Conservation (phyloP, 2,329 filamentous ascomycete genomes). For the Botrytis paeoniae region DNA sequence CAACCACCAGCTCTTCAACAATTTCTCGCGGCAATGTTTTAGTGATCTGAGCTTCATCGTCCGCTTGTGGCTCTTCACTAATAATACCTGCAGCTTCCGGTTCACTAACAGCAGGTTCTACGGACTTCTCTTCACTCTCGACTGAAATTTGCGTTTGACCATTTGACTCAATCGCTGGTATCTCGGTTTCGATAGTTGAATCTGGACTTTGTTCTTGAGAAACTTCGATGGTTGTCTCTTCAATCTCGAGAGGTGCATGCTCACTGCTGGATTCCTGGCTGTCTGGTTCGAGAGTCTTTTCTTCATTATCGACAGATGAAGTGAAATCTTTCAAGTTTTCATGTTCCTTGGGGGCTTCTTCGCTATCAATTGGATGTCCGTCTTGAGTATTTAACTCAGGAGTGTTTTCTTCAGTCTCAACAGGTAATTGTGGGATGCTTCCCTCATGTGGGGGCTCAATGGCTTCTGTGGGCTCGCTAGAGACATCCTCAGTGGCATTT, state of each 20-base stretch:
- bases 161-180: neutral
- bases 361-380: too few species aligned
- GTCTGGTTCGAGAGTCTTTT: neutral
- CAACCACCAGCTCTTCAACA: neutral
- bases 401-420: neutral
- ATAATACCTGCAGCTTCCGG: neutral
- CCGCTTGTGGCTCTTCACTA: neutral
- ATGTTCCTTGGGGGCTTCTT: accelerated
- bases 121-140: neutral
- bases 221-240: neutral
- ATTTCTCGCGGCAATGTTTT: neutral
- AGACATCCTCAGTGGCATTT: neutral
- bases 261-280: neutral
- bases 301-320: neutral
- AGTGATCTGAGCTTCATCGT: too few species aligned
- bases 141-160: neutral
- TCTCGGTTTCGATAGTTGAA: neutral
- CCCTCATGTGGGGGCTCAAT: too few species aligned
- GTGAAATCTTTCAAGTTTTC: neutral
- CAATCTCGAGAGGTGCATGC: neutral
- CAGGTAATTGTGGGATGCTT: neutral
- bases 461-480: neutral
- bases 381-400: neutral
- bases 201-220: neutral
- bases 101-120: neutral